Base-by-base conservation (phyloP, 2,329 filamentous ascomycete genomes). In the Fusarium napiforme region DNA sequence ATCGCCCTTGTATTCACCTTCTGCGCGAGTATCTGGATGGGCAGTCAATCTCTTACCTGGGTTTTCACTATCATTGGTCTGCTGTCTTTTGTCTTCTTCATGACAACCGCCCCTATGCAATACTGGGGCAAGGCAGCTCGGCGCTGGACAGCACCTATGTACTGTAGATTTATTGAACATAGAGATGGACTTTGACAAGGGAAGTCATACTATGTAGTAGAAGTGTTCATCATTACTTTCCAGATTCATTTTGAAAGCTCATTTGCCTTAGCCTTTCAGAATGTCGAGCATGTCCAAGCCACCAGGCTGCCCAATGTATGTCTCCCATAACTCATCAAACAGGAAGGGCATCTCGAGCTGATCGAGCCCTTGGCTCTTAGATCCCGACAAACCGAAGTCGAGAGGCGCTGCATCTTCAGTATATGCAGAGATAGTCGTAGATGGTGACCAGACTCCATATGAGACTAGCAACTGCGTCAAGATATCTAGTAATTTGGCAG, bases 291-390 rank as follows among this genome's bases (percentile, higher is more conserved):
- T 7, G 1, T 61, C 37, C 6, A 61, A 43, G 16, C n/a, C 37
- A 18, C 37, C 43, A 12, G 59, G 37, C 2, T 34, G 37, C 18
- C n/a, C 47, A 4, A 61, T 40, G 2, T 36, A 61, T 15, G 59
- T 61, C 19, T 61, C 36, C 59, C 59, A 61, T 11, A 55, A 18
- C 19, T 61, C 59, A 28, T 43, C 23, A 21, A 55, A 61, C 0
- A 8, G 10, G 1, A 61, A 55, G 3, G 21, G 9, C 23, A 28
- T 5, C 16, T 37, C 30, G 1, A 43, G 21, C n/a, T 5, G 8
- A 8, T 32, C 4, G 1, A 8, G 4, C 16, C 11, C 23, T 19
- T 5, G n/a, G 47, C 2, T 2, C 9, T 36, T 9, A 3, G 4
- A 21, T 18, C 28, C 36, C 8, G 2, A 30, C 9, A 23, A n/a